Evolutionary conservation across 2,329 filamentous ascomycete genomes (phyloP).

Genomic region (Clathrospora elynae): DNA sequence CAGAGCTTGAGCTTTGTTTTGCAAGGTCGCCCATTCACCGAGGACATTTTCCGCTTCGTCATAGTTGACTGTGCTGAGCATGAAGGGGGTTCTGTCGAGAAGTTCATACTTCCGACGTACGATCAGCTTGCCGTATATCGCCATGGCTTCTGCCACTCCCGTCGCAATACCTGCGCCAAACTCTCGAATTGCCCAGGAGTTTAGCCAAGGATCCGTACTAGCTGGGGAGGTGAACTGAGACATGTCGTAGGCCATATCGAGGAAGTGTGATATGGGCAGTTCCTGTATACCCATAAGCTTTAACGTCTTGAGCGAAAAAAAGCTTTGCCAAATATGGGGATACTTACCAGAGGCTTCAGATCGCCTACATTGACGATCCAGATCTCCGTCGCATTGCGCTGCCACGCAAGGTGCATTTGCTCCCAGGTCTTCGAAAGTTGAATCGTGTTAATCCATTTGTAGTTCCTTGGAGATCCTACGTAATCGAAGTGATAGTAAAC

Average conservation of each 20-base stretch:
- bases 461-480: conserved; percentile 62
- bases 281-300: conserved; percentile 48
- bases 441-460: conserved; percentile 65
- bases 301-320: too few species aligned
- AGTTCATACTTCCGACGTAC: conserved; percentile 64
- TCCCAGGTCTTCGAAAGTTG: conserved; percentile 66
- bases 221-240: conserved; percentile 56
- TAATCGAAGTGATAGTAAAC: conserved; percentile 68
- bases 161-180: conserved; percentile 56
- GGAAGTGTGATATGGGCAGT: conserved; percentile 62
- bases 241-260: conserved; percentile 68
- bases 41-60: conserved; percentile 63
- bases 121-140: conserved; percentile 59
- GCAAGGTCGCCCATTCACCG: conserved; percentile 58
- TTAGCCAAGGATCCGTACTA: conserved; percentile 55
- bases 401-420: conserved; percentile 65
- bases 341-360: conserved; percentile 60
- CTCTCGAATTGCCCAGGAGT: conserved; percentile 61
- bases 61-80: conserved; percentile 57
- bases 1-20: conserved; percentile 57
- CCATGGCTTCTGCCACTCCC: conserved; percentile 57
- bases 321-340: conserved; percentile 2
- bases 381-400: conserved; percentile 61
- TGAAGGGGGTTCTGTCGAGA: conserved; percentile 27
- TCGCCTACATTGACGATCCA: conserved; percentile 71